A percentile compares a stretch with the other conserved stretches of the same genome.
Conservation (phyloP, 2,329 filamentous ascomycete genomes). For the Lecanicillium sp. region DNA sequence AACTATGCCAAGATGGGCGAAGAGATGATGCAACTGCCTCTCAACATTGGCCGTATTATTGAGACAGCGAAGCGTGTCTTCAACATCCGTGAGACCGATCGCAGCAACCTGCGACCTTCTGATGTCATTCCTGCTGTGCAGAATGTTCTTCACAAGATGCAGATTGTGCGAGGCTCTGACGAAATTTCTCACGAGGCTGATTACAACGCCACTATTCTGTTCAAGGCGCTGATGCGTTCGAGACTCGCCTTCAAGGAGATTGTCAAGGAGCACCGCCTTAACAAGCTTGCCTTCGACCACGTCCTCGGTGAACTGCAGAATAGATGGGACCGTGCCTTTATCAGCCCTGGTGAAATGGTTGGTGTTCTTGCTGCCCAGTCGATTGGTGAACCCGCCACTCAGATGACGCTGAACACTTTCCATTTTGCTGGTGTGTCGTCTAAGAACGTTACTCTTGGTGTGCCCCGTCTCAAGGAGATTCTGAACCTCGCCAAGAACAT, state of each 20-base stretch:
- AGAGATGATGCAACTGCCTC: constrained; percentile 80
- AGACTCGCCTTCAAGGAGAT: constrained; percentile 89
- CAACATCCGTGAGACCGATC: constrained; percentile 74
- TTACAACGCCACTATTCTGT: constrained; percentile 76
- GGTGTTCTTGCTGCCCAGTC: constrained; percentile 96
- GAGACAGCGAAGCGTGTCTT: constrained; percentile 86
- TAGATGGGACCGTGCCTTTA: constrained; percentile 76
- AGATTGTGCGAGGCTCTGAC: constrained; percentile 82
- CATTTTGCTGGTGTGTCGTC: constrained; percentile 99
- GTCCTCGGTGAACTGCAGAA: constrained; percentile 85
- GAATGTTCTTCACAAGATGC: constrained; percentile 65
- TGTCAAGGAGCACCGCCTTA: constrained; percentile 76
- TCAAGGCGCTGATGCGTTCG: constrained; percentile 87
- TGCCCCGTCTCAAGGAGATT: constrained; percentile 98
- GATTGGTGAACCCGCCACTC: constrained; percentile 95
- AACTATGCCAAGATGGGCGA: constrained; percentile 65
- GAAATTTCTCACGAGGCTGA: constrained; percentile 79
- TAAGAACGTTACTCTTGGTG: constrained; percentile 98
- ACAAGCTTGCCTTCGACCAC: constrained; percentile 87
- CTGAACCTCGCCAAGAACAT: constrained; percentile 96
- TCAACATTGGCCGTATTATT: constrained; percentile 87
- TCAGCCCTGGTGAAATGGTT: constrained; percentile 96
- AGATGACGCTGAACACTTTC: constrained; percentile 99
- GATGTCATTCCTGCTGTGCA: constrained; percentile 79
- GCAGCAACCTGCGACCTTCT: constrained; percentile 82